These are phyloP conservation scores for Yamadazyma trypodendri DNA, from an alignment of 1,139 yeast genomes.

Conservation along the genomic window DNA sequence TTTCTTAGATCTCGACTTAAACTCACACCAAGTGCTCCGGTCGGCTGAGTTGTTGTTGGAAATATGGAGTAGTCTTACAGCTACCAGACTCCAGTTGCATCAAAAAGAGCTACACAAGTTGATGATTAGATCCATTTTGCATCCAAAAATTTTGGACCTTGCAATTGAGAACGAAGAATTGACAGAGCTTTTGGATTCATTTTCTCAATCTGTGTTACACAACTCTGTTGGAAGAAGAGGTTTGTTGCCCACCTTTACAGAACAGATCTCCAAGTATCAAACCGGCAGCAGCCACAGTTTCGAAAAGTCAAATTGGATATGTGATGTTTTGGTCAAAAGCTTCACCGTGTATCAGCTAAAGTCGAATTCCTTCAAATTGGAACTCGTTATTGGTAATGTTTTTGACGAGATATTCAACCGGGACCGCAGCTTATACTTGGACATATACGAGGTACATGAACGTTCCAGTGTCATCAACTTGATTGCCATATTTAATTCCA, in stretches of 20 bases:
- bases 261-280: slow-evolving; percentile 42
- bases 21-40: slow-evolving; percentile 4
- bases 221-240: slow-evolving; percentile 67
- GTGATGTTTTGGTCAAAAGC: slow-evolving; percentile 47
- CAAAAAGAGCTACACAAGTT: slow-evolving; percentile 63
- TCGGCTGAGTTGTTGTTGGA: slow-evolving; percentile 33
- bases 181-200: slow-evolving; percentile 25
- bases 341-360: slow-evolving; percentile 54
- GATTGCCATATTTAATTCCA: slow-evolving; percentile 42
- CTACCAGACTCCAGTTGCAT: slow-evolving; percentile 61
- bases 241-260: slow-evolving; percentile 59
- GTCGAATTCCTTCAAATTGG: slow-evolving; percentile 59
- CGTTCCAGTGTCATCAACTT: slow-evolving; percentile 51
- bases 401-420: slow-evolving; percentile 40
- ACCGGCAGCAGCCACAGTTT: slow-evolving; percentile 26
- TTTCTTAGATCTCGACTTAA: slow-evolving; percentile 9
- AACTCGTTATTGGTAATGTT: slow-evolving; percentile 51
- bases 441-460: slow-evolving; percentile 63
- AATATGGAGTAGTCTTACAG: slow-evolving; percentile 61
- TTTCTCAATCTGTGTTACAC: slow-evolving; percentile 45
- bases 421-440: slow-evolving; percentile 39
- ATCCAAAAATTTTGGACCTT: slow-evolving; percentile 16
- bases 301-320: slow-evolving; percentile 51
- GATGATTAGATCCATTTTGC: slow-evolving; percentile 36
- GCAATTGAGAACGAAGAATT: slow-evolving; percentile 18